Evolutionary conservation across 345 rosid genomes (phyloP).

Genomic region (Adansonia digitata): DNA sequence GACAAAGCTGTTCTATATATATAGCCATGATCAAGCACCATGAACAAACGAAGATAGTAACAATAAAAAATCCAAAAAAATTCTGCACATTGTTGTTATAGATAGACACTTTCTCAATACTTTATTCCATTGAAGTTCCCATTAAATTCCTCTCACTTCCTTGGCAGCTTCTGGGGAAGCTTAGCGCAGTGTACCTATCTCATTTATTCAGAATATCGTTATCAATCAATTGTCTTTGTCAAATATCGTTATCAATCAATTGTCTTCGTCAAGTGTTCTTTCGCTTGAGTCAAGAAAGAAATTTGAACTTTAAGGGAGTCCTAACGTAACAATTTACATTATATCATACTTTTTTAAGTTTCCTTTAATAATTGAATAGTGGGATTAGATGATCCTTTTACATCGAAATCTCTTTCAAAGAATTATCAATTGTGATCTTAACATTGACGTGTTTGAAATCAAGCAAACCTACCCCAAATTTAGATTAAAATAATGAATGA

Average conservation of each 20-base stretch:
- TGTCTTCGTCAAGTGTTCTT: slow-evolving; percentile 11
- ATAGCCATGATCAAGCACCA: slow-evolving; percentile 8
- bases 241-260: slow-evolving; percentile 1
- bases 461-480: neutral
- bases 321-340: neutral
- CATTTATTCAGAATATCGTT: neutral
- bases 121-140: slow-evolving; percentile 15
- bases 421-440: neutral
- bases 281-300: neutral
- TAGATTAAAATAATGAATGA: neutral
- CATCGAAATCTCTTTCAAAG: slow-evolving; percentile 14
- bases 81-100: neutral
- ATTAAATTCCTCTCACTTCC: slow-evolving; percentile 14
- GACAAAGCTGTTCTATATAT: slow-evolving; percentile 1
- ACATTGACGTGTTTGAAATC: neutral
- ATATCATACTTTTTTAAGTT: neutral
- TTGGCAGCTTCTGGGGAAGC: slow-evolving; percentile 12
- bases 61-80: neutral
- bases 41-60: neutral
- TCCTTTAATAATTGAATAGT: slow-evolving; percentile 3
- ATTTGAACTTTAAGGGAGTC: neutral
- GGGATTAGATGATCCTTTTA: slow-evolving; percentile 2
- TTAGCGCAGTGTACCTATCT: neutral
- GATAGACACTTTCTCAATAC: neutral
- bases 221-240: slow-evolving; percentile 12